Conservation (phyloP, 1,139 yeast genomes). For the Lodderomyces parapsilosis region DNA sequence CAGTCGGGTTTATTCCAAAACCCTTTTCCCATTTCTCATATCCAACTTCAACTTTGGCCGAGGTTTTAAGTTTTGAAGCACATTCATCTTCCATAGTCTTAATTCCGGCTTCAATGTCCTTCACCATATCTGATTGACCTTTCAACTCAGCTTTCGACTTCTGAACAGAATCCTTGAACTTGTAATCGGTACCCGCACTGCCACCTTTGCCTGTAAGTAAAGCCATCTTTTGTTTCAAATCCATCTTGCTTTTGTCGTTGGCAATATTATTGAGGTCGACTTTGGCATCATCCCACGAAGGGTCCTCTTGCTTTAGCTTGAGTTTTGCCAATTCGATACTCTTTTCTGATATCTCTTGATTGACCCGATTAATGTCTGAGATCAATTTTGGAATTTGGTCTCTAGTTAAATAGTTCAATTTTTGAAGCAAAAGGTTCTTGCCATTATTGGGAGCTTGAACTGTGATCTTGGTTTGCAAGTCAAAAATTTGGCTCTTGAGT, state of each 20-base stretch:
- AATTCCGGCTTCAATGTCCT: constrained; percentile 74
- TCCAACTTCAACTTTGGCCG: constrained; percentile 51
- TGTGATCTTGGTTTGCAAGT: constrained; percentile 49
- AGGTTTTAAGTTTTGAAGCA: constrained; percentile 40
- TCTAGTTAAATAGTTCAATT: constrained; percentile 53
- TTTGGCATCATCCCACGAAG: constrained; percentile 54
- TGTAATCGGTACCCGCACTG: constrained; percentile 41
- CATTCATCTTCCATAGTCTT: constrained; percentile 69
- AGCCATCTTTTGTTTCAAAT: constrained; percentile 85
- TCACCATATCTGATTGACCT: constrained; percentile 56
- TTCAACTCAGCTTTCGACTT: constrained; percentile 55
- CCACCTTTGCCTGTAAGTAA: constrained; percentile 77
- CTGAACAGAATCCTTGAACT: constrained; percentile 54
- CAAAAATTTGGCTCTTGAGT: constrained; percentile 60
- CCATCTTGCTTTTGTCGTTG: constrained; percentile 81
- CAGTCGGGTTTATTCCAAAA: constrained; percentile 65
- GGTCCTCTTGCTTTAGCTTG: constrained; percentile 58
- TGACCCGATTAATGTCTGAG: constrained; percentile 58
- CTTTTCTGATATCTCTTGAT: constrained; percentile 64
- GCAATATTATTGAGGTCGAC: constrained; percentile 81
- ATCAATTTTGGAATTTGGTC: constrained; percentile 72
- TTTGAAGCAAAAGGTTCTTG: constrained; percentile 45
- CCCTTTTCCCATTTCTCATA: constrained; percentile 84
- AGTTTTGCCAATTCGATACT: constrained; percentile 63
- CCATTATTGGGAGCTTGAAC: constrained; percentile 23